Evolutionary conservation across 164 flowering plant genomes (phyloP).

Genomic region (Vitis labrusca): DNA sequence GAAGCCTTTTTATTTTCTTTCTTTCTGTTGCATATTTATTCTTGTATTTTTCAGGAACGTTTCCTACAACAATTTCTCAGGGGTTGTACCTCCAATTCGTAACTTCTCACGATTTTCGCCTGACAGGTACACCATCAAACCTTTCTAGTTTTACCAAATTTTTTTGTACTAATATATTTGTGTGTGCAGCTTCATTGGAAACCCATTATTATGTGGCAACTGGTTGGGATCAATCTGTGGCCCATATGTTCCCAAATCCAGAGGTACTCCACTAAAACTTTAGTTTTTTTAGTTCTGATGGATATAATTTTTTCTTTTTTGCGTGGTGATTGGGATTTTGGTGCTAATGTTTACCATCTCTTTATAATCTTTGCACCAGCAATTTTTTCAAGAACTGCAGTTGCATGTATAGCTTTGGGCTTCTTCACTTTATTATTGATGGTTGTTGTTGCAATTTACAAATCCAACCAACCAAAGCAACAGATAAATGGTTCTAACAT

Average conservation of each 20-base stretch:
- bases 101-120: slow-evolving; percentile 73
- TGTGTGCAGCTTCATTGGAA: slow-evolving; percentile 68
- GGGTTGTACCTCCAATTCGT: slow-evolving; percentile 48
- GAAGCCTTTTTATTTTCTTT: not conserved
- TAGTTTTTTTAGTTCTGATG: not conserved
- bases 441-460: slow-evolving; percentile 61
- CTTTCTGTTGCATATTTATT: not conserved
- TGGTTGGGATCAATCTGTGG: slow-evolving; percentile 77
- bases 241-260: slow-evolving; percentile 41
- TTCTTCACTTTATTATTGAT: slow-evolving; percentile 50
- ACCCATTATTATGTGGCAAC: slow-evolving; percentile 76
- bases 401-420: slow-evolving; percentile 65
- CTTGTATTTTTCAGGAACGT: slow-evolving; percentile 48
- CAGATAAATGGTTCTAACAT: slow-evolving; percentile 33
- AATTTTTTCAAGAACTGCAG: slow-evolving; percentile 56
- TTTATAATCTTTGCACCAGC: slow-evolving; percentile 29
- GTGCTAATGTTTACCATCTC: not conserved
- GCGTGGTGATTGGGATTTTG: not conserved
- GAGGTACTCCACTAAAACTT: slow-evolving; percentile 39
- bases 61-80: slow-evolving; percentile 84
- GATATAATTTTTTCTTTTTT: not conserved
- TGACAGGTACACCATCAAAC: slow-evolving; percentile 47
- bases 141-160: not conserved
- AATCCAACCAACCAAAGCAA: slow-evolving; percentile 49
- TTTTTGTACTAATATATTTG: not conserved